These are phyloP conservation scores for Aspergillus costaricaensis DNA, from an alignment of 2,329 filamentous ascomycete species.

Conservation along the genomic window DNA sequence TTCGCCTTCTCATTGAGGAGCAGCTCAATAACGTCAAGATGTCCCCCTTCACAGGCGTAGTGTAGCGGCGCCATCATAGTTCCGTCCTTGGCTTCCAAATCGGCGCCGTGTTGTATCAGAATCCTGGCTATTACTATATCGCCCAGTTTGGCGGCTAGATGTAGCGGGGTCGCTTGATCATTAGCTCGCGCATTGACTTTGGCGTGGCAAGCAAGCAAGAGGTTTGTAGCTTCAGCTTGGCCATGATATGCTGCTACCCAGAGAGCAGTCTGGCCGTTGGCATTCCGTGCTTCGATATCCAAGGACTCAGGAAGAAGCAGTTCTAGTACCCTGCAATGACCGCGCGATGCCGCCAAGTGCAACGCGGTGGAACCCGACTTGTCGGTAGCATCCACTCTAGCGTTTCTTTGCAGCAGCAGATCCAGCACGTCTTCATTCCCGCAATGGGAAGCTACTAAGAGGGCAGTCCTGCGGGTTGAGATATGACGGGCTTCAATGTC, in stretches of 20 bases:
- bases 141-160: constrained; percentile 37
- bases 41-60: constrained; percentile 37
- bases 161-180: constrained; percentile 37
- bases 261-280: constrained; percentile 37
- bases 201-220: constrained; percentile 35
- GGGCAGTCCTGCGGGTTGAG: constrained; percentile 37
- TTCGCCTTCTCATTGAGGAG: constrained; percentile 37
- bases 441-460: constrained; percentile 44
- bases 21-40: constrained; percentile 28
- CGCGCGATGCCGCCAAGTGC: constrained; percentile 36
- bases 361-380: constrained; percentile 33
- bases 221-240: constrained; percentile 33
- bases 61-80: constrained; percentile 40
- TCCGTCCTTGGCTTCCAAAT: constrained; percentile 40
- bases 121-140: constrained; percentile 36
- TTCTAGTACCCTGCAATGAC: constrained; percentile 32
- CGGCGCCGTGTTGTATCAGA: constrained; percentile 35
- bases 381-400: constrained; percentile 34
- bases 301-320: constrained; percentile 31
- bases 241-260: constrained; percentile 39
- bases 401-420: constrained; percentile 35
- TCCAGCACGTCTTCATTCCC: constrained; percentile 40
- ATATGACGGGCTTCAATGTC: constrained; percentile 35
- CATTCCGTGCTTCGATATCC: constrained; percentile 34
- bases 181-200: constrained; percentile 39